Conservation (phyloP, 257 asterid species). For the Jacaranda mimosifolia region DNA sequence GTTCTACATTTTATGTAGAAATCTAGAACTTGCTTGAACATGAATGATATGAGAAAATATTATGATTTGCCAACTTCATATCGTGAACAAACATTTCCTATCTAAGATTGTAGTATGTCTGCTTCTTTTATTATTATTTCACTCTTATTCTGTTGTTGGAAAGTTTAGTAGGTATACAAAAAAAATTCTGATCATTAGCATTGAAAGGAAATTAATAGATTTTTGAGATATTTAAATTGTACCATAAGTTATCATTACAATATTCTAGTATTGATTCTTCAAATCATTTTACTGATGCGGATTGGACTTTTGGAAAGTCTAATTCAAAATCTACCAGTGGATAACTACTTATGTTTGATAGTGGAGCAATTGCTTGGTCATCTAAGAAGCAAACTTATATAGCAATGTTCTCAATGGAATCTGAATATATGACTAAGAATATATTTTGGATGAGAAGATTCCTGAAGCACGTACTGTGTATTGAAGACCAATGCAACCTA, state of each 20-base stretch:
- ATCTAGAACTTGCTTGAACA: constrained; percentile 5
- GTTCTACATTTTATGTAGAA: neutral
- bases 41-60: constrained; percentile 2
- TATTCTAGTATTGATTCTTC: neutral
- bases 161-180: neutral
- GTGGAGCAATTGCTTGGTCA: neutral
- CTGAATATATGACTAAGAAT: too few relatives aligned
- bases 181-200: neutral
- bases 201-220: neutral
- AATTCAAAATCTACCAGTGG: neutral
- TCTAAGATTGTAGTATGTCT: neutral
- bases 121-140: neutral
- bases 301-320: neutral
- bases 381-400: too few relatives aligned
- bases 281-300: neutral
- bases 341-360: neutral
- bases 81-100: neutral
- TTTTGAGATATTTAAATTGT: neutral
- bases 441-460: too few relatives aligned
- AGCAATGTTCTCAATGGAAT: too few relatives aligned
- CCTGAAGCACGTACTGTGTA: too few relatives aligned
- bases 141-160: too few relatives aligned
- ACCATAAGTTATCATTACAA: neutral
- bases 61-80: neutral
- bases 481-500: too few relatives aligned